Evolutionary conservation across 23 red algal genomes (phyloP), one percentile per base, ranked within the genome.

Genomic region (Gracilaria vermiculophylla): DNA sequence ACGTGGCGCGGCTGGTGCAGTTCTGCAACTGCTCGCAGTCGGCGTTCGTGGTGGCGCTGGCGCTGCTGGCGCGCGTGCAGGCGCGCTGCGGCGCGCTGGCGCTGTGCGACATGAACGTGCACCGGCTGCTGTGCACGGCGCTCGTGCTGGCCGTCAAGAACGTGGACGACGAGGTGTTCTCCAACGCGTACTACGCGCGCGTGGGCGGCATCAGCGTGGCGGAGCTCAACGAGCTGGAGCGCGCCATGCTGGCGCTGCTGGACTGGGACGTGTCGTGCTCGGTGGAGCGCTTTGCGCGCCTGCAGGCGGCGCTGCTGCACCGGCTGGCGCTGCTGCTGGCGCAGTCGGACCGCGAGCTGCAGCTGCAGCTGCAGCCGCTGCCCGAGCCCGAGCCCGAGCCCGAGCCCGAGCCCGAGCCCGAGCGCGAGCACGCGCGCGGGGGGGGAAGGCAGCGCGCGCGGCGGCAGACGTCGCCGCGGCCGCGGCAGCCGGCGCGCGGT

Each of bases 101-200:
- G 11, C 23, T 90, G 4, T 65, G 41, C 28, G 67, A 84, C 13
- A 84, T 78, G 51, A 96, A 90, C 50, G 69, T 83, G 9, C 94
- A 96, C 49, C 94, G 94, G 7, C 44, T 96, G 47, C 32, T 96
- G 5, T 84, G 82, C 33, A 89, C 94, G 8, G 81, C 69, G 40
- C 53, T 96, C 13, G 86, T 90, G 45, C 47, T 96, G 33, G 87
- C 79, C 48, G 79, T 90, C 47, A 96, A 96, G 83, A 71, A 88
- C 40, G 33, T 96, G 35, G 94, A 96, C 67, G 94, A 96, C 75
- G 84, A 92, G 60, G 73, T 92, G 36, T 90, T 85, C 37, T 85
- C 81, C 27, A 96, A 96, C 76, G 81, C 57, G 15, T 86, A 96
- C 70, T 96, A 92, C 79, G 94, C 88, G 15, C 48, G 58, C 20